These are phyloP conservation scores for Antarctomyces pellizariae DNA, from an alignment of 495 filamentous ascomycete species.

Conservation along the genomic window DNA sequence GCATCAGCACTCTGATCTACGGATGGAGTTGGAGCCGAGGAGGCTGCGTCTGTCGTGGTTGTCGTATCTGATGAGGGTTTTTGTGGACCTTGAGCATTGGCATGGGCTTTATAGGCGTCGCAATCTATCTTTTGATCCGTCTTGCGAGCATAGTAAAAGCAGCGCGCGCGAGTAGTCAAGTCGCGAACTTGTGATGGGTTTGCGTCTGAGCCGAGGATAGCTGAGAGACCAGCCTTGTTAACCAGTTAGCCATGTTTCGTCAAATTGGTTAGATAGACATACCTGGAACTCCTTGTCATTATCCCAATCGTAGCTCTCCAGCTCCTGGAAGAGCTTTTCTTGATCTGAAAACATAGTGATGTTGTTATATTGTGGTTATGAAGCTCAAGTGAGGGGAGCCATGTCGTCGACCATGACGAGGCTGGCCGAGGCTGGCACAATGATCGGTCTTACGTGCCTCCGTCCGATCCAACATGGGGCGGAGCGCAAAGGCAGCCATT, in stretches of 20 bases:
- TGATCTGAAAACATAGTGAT: no score
- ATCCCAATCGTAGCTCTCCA: constrained; percentile 30
- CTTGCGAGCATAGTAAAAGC: constrained; percentile 20
- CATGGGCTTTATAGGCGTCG: constrained; percentile 10
- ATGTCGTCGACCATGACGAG: constrained; percentile 4
- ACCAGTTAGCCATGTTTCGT: constrained; percentile 2
- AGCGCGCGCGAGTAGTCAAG: constrained; percentile 21
- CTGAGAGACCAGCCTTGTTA: constrained; percentile 12
- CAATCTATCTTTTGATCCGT: constrained; percentile 8
- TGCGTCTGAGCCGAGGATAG: constrained; percentile 20
- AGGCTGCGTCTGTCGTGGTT: neutral
- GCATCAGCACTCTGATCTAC: no score
- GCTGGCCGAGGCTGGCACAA: constrained; percentile 7
- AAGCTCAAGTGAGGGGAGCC: constrained; percentile 1
- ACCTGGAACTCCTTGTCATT: constrained; percentile 30
- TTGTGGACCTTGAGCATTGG: neutral
- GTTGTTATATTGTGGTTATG: no score
- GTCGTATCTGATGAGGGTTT: neutral
- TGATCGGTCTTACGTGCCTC: no score
- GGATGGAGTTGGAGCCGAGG: neutral
- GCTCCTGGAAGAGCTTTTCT: constrained; percentile 15
- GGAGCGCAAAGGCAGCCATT: no score
- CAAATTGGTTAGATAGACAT: constrained; percentile 5
- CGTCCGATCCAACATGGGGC: no score
- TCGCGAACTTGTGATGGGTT: constrained; percentile 19